Evolutionary conservation across 371 early-diverging fungal species (phyloP).

Genomic region (Synchytrium microbalum): DNA sequence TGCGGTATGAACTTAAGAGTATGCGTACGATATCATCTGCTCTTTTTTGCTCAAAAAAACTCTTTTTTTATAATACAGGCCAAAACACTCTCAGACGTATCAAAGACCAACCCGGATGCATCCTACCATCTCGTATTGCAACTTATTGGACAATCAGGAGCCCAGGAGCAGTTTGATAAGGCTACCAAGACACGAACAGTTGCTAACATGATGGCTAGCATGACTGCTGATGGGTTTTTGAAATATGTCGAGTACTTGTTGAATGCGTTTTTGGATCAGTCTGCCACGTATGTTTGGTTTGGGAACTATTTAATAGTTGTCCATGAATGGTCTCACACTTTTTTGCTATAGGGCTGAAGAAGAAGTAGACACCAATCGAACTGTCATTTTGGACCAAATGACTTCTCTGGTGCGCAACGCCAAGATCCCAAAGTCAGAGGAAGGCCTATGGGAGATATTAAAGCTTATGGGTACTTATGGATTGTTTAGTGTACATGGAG

Average conservation of each 20-base stretch:
- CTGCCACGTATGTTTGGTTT: too few species aligned
- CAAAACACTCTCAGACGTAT: constrained; percentile 19
- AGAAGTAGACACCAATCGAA: constrained; percentile 49
- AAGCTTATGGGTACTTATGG: constrained; percentile 62
- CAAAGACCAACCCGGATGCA: constrained; percentile 42
- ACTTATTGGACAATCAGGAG: constrained; percentile 48
- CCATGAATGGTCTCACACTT: background rate
- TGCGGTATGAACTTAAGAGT: constrained; percentile 45
- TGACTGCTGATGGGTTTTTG: constrained; percentile 59
- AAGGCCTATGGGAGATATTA: constrained; percentile 54
- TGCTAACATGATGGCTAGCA: constrained; percentile 58
- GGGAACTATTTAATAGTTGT: too few species aligned
- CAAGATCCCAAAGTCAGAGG: constrained; percentile 64
- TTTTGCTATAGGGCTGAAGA: background rate
- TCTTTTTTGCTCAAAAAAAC: too few species aligned
- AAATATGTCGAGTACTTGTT: constrained; percentile 66
- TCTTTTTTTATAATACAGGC: constrained; percentile 13
- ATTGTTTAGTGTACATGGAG: constrained; percentile 48
- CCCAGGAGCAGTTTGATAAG: constrained; percentile 62
- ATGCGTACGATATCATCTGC: too few species aligned
- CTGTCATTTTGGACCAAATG: constrained; percentile 79
- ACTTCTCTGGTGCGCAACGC: constrained; percentile 58
- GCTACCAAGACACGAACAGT: constrained; percentile 69
- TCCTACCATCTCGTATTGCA: constrained; percentile 64
- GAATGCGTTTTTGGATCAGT: constrained; percentile 49